Conservation (phyloP, 164 flowering plant species). For the Aristolochia contorta region DNA sequence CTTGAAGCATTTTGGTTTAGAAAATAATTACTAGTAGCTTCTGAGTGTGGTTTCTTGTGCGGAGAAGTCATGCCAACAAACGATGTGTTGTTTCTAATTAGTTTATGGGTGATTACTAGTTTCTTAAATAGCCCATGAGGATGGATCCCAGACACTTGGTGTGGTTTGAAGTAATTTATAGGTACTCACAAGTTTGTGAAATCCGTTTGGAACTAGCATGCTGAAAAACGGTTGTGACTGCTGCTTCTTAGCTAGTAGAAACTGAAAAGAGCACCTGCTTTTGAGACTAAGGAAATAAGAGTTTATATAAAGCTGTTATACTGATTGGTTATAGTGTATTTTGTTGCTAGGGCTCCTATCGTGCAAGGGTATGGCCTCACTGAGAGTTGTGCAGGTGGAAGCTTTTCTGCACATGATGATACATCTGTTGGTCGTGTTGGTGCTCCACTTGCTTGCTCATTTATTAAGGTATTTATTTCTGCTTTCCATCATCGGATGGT, state of each 20-base stretch:
- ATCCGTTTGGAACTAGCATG: no score
- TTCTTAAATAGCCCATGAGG: no score
- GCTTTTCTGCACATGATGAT: constrained; percentile 87
- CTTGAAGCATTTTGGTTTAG: not conserved
- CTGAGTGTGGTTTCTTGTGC: not conserved
- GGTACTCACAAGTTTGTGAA: no score
- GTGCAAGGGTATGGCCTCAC: constrained; percentile 99
- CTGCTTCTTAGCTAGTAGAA: not conserved
- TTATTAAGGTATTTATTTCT: constrained; percentile 49
- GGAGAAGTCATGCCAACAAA: no score
- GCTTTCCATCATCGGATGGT: no score
- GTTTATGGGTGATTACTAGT: no score
- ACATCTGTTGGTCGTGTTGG: constrained; percentile 97
- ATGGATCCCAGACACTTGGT: no score
- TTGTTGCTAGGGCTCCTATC: constrained; percentile 70
- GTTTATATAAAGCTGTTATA: not conserved
- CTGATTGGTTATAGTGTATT: not conserved
- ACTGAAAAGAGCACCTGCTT: not conserved
- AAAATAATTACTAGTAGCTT: not conserved
- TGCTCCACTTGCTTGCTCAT: constrained; percentile 89
- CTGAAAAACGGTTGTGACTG: no score
- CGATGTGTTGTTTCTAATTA: no score
- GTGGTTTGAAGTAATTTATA: no score
- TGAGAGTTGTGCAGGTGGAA: constrained; percentile 95
- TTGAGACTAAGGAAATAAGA: not conserved